Conservation (phyloP, 1,139 yeast genomes). For the Kodamaea sp. region DNA sequence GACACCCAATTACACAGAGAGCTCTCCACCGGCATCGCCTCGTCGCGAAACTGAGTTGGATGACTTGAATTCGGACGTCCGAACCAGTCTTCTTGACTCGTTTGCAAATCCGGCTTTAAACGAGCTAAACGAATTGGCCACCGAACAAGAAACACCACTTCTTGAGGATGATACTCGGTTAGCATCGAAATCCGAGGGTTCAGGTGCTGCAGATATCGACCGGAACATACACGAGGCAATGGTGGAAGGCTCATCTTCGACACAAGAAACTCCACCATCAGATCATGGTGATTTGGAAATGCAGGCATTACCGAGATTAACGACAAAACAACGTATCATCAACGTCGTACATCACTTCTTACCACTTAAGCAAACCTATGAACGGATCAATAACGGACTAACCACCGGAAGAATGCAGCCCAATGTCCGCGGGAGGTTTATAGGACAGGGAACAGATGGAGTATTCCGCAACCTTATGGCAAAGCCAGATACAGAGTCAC, state of each 20-base stretch:
- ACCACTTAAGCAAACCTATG: constrained; percentile 44
- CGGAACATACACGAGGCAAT: constrained; percentile 2
- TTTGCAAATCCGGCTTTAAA: constrained; percentile 7
- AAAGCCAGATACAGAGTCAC: constrained; percentile 62
- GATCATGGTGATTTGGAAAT: constrained; percentile 19
- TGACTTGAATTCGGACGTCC: constrained; percentile 3
- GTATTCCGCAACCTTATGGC: constrained; percentile 91
- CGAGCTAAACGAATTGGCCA: not conserved
- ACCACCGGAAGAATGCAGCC: constrained; percentile 45
- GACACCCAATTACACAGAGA: no score
- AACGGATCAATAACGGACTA: constrained; percentile 42
- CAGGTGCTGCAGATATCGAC: not conserved
- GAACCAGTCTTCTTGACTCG: constrained; percentile 7
- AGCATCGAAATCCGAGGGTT: not conserved
- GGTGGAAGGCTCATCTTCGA: constrained; percentile 6
- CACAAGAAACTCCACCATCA: not conserved
- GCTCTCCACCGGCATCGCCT: no score
- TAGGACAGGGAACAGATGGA: constrained; percentile 73
- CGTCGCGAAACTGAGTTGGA: constrained; percentile 1
- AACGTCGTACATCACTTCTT: constrained; percentile 34
- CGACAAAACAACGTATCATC: constrained; percentile 30
- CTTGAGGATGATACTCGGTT: not conserved
- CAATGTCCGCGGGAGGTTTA: constrained; percentile 42
- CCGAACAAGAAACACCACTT: not conserved
- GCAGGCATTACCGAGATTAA: constrained; percentile 18